phyloP scores from a whole-genome alignment of 768 basidiomycete species.

The Boletus patriciae region DNA sequence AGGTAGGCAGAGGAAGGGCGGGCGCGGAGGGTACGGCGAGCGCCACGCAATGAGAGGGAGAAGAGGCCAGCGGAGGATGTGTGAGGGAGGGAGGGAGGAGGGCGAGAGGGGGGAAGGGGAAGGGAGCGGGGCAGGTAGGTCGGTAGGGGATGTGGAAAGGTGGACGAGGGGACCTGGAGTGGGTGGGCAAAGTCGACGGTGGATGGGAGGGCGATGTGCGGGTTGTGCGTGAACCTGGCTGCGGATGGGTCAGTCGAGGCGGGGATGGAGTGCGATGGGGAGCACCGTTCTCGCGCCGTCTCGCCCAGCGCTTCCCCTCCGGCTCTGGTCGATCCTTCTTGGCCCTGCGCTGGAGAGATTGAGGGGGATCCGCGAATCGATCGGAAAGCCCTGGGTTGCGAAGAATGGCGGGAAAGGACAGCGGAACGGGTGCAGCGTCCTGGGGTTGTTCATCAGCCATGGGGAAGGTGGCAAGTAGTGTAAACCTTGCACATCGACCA shows the following conservation, averaged over 20 bases:
- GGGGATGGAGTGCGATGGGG: conserved; percentile 3
- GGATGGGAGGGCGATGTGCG: conserved; percentile 65
- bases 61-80: conserved; percentile 74
- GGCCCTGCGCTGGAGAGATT: conserved; percentile 11
- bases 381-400: conserved; percentile 55
- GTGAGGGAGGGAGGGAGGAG: conserved; percentile 43
- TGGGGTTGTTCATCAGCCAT: conserved; percentile 7
- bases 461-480: background rate
- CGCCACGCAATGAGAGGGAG: conserved; percentile 73
- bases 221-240: conserved; percentile 75
- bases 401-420: conserved; percentile 73
- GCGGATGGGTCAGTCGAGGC: conserved; percentile 3
- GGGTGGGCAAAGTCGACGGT: conserved; percentile 53
- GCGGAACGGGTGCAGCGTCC: conserved; percentile 40
- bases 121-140: conserved; percentile 62
- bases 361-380: conserved; percentile 41
- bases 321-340: conserved; percentile 59
- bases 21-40: conserved; percentile 64
- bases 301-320: conserved; percentile 75
- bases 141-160: conserved; percentile 79
- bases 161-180: conserved; percentile 46
- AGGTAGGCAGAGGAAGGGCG: conserved; percentile 52
- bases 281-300: conserved; percentile 77
- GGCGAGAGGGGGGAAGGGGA: conserved; percentile 47
- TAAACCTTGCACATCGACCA: background rate